Evolutionary conservation across 2,329 filamentous ascomycete species (phyloP).

Genomic region (Penicillium sp.): DNA sequence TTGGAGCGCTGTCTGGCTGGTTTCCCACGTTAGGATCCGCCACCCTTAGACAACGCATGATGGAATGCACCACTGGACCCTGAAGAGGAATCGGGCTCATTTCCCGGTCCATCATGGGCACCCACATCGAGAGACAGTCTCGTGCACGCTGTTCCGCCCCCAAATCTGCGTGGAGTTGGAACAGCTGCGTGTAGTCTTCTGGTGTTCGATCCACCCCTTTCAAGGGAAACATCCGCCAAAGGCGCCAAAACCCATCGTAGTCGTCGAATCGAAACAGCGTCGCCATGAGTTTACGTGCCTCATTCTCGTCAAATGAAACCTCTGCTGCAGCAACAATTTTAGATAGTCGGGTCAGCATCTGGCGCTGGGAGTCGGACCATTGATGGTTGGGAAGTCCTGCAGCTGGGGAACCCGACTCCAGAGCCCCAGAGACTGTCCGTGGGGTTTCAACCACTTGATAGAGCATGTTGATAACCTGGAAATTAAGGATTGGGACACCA

Average conservation of each 20-base stretch:
- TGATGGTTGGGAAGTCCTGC: neutral
- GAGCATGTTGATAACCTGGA: constrained; percentile 46
- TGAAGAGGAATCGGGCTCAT: constrained; percentile 45
- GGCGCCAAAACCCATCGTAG: constrained; percentile 56
- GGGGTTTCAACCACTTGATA: constrained; percentile 37
- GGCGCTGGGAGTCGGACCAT: constrained; percentile 10
- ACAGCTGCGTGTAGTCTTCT: constrained; percentile 53
- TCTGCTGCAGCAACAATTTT: constrained; percentile 28
- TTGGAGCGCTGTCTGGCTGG: constrained; percentile 17
- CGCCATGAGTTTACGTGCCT: constrained; percentile 30
- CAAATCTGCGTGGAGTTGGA: constrained; percentile 45
- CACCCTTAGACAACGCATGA: constrained; percentile 52
- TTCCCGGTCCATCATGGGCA: constrained; percentile 57
- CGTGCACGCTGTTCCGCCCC: constrained; percentile 42
- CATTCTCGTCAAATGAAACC: constrained; percentile 25
- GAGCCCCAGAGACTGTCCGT: constrained; percentile 17
- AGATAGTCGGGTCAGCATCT: constrained; percentile 22
- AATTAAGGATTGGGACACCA: constrained; percentile 38
- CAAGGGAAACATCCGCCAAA: constrained; percentile 53
- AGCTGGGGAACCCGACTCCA: neutral
- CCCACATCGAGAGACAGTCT: constrained; percentile 48
- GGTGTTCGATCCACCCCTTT: constrained; percentile 46
- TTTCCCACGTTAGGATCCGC: constrained; percentile 49
- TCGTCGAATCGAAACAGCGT: constrained; percentile 40
- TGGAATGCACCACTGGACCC: constrained; percentile 42